Percentiles rank a stretch among this genome's conserved stretches.
These are phyloP conservation scores for Arthrinium phaeospermum DNA, from an alignment of 2,329 filamentous ascomycete species.

Conservation along the genomic window DNA sequence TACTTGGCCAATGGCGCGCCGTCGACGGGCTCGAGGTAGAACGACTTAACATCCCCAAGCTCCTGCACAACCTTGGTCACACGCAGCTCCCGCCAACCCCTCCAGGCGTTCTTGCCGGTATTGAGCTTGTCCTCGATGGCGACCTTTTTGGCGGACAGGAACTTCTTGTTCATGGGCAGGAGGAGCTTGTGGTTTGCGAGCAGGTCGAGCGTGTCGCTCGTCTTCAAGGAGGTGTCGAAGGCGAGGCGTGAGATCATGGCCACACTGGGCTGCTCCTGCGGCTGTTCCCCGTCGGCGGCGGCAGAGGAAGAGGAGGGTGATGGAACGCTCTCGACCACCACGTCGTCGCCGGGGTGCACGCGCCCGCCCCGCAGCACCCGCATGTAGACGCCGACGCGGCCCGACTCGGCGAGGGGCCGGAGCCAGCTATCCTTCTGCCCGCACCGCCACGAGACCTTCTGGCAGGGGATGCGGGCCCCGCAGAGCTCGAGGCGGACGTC, in stretches of 20 bases:
- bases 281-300: background rate
- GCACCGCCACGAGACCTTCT: slow-evolving; percentile 34
- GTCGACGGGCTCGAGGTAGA: slow-evolving; percentile 29
- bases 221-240: slow-evolving; percentile 32
- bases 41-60: slow-evolving; percentile 31
- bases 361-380: slow-evolving; percentile 30
- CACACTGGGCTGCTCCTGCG: slow-evolving; percentile 18
- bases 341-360: slow-evolving; percentile 30
- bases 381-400: slow-evolving; percentile 31
- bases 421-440: slow-evolving; percentile 34
- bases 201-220: slow-evolving; percentile 31
- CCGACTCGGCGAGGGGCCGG: slow-evolving; percentile 28
- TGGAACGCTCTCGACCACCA: background rate
- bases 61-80: slow-evolving; percentile 28
- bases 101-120: slow-evolving; percentile 30
- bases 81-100: slow-evolving; percentile 29
- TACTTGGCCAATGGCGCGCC: slow-evolving; percentile 29
- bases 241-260: slow-evolving; percentile 29
- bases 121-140: slow-evolving; percentile 28
- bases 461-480: slow-evolving; percentile 31
- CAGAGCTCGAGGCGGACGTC: slow-evolving; percentile 31
- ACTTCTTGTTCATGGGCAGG: slow-evolving; percentile 31
- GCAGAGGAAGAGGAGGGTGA: background rate
- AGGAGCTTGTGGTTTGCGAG: slow-evolving; percentile 31
- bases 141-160: slow-evolving; percentile 24